Evolutionary conservation across 495 filamentous ascomycete species (phyloP), one percentile per base, ranked within the genome.

Genomic region (Letharia columbiana): DNA sequence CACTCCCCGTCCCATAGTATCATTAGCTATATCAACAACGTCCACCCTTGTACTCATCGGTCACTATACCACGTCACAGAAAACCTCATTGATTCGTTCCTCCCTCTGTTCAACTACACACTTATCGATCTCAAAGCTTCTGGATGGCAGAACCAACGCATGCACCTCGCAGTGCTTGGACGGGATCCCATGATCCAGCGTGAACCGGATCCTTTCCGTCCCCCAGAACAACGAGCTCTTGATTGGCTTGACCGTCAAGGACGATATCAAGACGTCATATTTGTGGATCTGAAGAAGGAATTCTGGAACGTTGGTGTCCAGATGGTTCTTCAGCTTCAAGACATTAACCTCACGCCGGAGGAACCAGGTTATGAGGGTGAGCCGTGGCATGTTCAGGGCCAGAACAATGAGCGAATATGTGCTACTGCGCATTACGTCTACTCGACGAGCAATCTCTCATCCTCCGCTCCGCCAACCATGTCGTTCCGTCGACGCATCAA

Each of bases 21-120:
- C 61, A 69, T 70, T 9, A 78, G 70, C 65, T 85, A 81, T 69
- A 80, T 80, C 71, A 80, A 79, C 68, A 79, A 79, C 65, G 75
- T 80, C 45, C 82, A 80, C 64, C 83, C 81, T 0, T 56, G 64
- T 17, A 72, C 71, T 28, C 66, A 79, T 45, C 59, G 64, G 23
- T 57, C 73, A 2, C 61, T 79, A n/a, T 80, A 81, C 67, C 54
- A 59, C 4, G 52, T 76, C 33, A 75, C 80, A n/a, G 80, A 85
- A 62, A 68, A 76, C 10, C 47, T 77, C 3, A 77, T 81, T 56
- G 76, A 76, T 20, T 71, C 72, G 33, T 60, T 81, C 7, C 71
- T 78, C 45, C 77, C 75, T 0, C 73, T 78, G n/a, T 81, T 76
- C 73, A 75, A 79, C 44, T 60, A 72, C 20, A 71, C 75, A 20